Evolutionary conservation across 495 filamentous ascomycete genomes (phyloP), one percentile per base, ranked within the genome.

Genomic region (Choiromyces venosus): DNA sequence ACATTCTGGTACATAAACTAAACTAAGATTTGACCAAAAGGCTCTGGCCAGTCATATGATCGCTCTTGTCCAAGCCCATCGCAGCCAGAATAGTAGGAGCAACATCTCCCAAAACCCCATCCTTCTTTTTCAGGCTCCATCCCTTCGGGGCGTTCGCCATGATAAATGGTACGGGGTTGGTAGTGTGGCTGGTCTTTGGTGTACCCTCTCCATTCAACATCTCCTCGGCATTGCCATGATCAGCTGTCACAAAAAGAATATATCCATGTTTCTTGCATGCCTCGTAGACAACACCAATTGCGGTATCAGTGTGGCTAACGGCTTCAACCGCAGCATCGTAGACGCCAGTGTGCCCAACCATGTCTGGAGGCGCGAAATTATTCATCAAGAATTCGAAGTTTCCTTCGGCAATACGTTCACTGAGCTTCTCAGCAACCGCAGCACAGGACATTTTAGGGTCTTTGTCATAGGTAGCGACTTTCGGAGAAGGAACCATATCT

Each of bases 291-390:
- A 90, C 87, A 75, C 93, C 94, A 79, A 99, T 98, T 40, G 93
- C 95, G 84, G 90, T 89, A 81, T 99, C 95, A 46, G 95, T 98
- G 74, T 92, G 91, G 71, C 87, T 85, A 78, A 91, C 90, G 79
- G 90, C 95, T 80, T 93, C 77, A 74, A 98, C 92, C 70, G 95
- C 96, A n/a, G 95, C 95, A 81, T 96, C 87, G 83, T 97, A 98
- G 74, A 97, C 93, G 79, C 95, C 95, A 14, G 95, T 99, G 85
- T 99, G 95, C 78, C 95, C 95, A 74, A 99, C 95, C 95, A 99
- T 99, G 84, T 99, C 95, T 18, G 95, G 96, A 33, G 96, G 94
- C 39, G 95, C 95, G 82, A 99, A 98, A 88, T 99, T 99, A 89
- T 98, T 97, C 95, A 99, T 99, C 80, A 99, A 84, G 81, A 99